Evolutionary conservation across 768 basidiomycete species (phyloP).

Genomic region (Lactarius vividus): DNA sequence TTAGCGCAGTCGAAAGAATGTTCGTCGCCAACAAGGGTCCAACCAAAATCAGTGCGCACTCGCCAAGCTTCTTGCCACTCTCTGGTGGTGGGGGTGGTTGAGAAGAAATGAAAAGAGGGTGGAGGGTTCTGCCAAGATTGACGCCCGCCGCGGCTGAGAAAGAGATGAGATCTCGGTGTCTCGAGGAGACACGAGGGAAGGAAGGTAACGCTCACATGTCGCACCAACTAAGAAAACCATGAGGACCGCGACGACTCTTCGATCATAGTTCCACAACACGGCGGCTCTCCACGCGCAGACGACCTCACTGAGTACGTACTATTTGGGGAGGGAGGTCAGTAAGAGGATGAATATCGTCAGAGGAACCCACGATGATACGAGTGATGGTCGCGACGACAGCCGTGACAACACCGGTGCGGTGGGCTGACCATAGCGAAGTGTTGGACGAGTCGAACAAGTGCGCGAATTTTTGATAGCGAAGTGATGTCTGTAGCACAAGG

Average conservation of each 20-base stretch:
- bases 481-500: slow-evolving; percentile 17
- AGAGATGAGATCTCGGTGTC: background rate
- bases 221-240: slow-evolving; percentile 11
- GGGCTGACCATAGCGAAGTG: slow-evolving; percentile 6
- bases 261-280: slow-evolving; percentile 20
- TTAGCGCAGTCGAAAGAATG: slow-evolving; percentile 13
- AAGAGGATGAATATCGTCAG: background rate
- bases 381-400: slow-evolving; percentile 9
- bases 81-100: background rate
- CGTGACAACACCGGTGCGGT: background rate
- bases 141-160: slow-evolving; percentile 3
- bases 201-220: slow-evolving; percentile 1
- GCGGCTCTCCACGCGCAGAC: slow-evolving; percentile 24
- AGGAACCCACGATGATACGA: slow-evolving; percentile 5
- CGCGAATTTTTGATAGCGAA: slow-evolving; percentile 8
- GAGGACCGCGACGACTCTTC: slow-evolving; percentile 10
- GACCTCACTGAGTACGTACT: slow-evolving; percentile 13
- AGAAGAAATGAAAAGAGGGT: background rate
- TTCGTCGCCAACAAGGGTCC: slow-evolving; percentile 17
- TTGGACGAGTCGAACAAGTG: background rate
- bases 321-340: background rate
- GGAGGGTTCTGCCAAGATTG: slow-evolving; percentile 10
- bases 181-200: background rate
- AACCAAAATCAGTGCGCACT: slow-evolving; percentile 10
- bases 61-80: background rate